These are phyloP conservation scores for Ophiosphaerella korrae DNA, from an alignment of 2,329 filamentous ascomycete species.

Conservation along the genomic window DNA sequence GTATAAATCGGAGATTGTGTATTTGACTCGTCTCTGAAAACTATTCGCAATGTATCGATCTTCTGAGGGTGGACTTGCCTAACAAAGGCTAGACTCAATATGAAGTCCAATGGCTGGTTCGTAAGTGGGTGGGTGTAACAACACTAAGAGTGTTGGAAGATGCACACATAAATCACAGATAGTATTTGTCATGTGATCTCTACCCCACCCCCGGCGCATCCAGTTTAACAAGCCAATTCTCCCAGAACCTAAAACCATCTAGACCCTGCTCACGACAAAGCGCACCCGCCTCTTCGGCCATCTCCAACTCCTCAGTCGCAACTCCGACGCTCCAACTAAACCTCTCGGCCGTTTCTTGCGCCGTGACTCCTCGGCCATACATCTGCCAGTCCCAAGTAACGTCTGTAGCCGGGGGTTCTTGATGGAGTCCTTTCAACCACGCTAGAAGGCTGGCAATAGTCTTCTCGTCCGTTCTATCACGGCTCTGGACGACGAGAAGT, in stretches of 20 bases:
- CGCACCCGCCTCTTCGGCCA: slow-evolving; percentile 90
- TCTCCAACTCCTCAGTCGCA: slow-evolving; percentile 91
- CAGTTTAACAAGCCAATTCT: slow-evolving; percentile 62
- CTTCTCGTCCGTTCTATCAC: slow-evolving; percentile 87
- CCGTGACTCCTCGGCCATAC: slow-evolving; percentile 86
- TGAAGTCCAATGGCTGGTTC: no score
- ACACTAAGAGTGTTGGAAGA: no score
- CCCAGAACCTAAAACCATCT: slow-evolving; percentile 92
- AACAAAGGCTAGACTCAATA: no score
- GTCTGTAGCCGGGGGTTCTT: slow-evolving; percentile 66
- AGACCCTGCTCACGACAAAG: slow-evolving; percentile 91
- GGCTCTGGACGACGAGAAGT: slow-evolving; percentile 88
- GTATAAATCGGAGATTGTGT: no score
- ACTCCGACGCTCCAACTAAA: slow-evolving; percentile 99
- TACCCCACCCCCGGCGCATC: no score
- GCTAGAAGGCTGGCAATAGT: slow-evolving; percentile 76
- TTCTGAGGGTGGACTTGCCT: no score
- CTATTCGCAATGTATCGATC: no score
- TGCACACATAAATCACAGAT: no score
- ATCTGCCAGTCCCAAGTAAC: slow-evolving; percentile 74
- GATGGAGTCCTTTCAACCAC: slow-evolving; percentile 78
- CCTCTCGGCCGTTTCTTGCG: slow-evolving; percentile 82
- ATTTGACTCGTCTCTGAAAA: no score
- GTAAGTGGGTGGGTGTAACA: no score
- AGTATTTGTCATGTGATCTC: no score